A percentile compares a stretch with the other conserved stretches of the same genome.
Conservation (phyloP, 2,329 filamentous ascomycete species). For the Aspergillus aculeatinus region DNA sequence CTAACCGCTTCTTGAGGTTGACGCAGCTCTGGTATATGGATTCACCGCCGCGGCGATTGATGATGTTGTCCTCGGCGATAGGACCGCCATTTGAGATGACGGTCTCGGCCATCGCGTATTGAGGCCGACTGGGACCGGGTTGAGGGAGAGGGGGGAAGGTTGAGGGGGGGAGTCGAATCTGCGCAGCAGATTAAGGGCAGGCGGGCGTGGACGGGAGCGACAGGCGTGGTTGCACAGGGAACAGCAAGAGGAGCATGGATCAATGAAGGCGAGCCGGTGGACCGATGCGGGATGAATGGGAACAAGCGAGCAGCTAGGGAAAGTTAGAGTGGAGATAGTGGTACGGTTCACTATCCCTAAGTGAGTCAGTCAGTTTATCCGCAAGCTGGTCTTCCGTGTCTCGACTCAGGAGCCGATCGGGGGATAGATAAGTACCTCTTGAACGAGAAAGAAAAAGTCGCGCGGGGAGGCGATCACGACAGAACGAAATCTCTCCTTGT, state of each 20-base stretch:
- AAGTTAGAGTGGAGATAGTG: constrained; percentile 8
- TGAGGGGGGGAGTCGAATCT: constrained; percentile 29
- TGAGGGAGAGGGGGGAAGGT: constrained; percentile 1
- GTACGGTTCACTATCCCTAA: constrained; percentile 15
- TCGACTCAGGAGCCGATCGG: constrained; percentile 8
- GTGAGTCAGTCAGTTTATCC: constrained; percentile 16
- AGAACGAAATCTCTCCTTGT: neutral
- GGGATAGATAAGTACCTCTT: constrained; percentile 2
- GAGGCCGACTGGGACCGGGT: constrained; percentile 21
- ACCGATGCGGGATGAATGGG: constrained; percentile 28
- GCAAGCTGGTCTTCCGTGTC: constrained; percentile 11
- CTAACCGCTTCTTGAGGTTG: constrained; percentile 75
- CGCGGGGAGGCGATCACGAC: neutral
- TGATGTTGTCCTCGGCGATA: constrained; percentile 83
- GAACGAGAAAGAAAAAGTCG: neutral
- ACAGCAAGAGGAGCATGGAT: constrained; percentile 31
- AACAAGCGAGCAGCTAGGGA: constrained; percentile 28
- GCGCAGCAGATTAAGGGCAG: constrained; percentile 31
- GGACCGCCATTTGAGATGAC: constrained; percentile 36
- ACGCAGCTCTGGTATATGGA: constrained; percentile 96
- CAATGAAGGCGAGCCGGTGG: constrained; percentile 28
- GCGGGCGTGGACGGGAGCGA: constrained; percentile 20
- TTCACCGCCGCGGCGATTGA: constrained; percentile 94
- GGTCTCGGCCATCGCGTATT: constrained; percentile 38
- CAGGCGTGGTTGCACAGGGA: constrained; percentile 29